Base-by-base conservation (phyloP, 352 stramenopile genomes). In the Pythium periplocum region DNA sequence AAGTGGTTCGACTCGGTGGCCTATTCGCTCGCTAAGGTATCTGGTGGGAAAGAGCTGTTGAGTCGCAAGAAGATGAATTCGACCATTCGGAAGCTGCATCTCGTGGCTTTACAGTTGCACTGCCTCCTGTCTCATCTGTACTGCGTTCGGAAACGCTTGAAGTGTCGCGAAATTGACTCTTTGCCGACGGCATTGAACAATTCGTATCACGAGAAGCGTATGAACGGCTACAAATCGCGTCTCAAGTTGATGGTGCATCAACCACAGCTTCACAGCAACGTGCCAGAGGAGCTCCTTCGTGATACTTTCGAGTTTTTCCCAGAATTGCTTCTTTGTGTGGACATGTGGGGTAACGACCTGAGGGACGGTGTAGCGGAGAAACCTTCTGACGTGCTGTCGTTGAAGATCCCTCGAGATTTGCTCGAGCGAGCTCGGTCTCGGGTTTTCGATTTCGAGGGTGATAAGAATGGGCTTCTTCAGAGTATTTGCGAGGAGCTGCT, bases 21-120 rank as follows among this genome's bases (percentile, higher is more conserved):
- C 6, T 90, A 90, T 53, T 83, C 77, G 4, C 64, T 90, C n/a
- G 77, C 80, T 33, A 74, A 72, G 45, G 77, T 69, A 2, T 77
- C 62, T 37, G 72, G 68, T 40, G 73, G 71, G 2, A 76, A 83
- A 40, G 75, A 87, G 39, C 49, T 83, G 4, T 62, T 88, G 36
- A 90, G 74, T 43, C 80, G 80, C 30, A 88, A 88, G 66, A 90
- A 90, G 53, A 78, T 88, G 67, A 90, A 90, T 60, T 88, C 80
- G 17, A 88, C 81, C 12, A 87, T 90, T 35, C 78, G 80, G 4
- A 90, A 90, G 51, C 53, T 90, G 30, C 80, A 90, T 55, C 64
- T 90, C 10, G 78, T 90, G 35, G 80, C 78, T 0, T 83, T 90
- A 48, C 80, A 90, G 49, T 42, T 91, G 8, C 80, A 91, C 51